Evolutionary conservation across 441 rosid genomes (phyloP).

Genomic region (Hypseocharis bilobata): DNA sequence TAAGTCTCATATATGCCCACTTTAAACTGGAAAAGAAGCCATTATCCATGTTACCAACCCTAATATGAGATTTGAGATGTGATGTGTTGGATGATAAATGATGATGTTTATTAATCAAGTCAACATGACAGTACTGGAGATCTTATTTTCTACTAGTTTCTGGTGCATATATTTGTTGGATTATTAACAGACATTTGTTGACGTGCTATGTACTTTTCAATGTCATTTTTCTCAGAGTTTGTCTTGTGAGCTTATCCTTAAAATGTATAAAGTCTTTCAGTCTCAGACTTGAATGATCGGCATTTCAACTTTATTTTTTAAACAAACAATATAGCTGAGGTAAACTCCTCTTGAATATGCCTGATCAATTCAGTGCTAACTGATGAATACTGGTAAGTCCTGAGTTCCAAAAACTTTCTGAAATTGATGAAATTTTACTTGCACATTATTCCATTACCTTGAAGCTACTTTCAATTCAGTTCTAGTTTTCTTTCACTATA

Average conservation of each 20-base stretch:
- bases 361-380: background rate
- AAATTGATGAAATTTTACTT: too few relatives aligned
- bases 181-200: background rate
- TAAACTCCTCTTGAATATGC: background rate
- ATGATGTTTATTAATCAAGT: background rate
- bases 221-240: background rate
- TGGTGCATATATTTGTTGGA: too few relatives aligned
- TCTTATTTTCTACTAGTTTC: background rate
- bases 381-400: background rate
- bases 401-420: background rate
- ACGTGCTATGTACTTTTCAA: too few relatives aligned
- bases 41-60: background rate
- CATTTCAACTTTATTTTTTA: background rate
- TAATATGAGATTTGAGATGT: background rate
- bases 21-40: background rate
- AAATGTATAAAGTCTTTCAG: background rate
- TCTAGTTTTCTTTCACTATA: background rate
- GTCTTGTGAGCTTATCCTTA: background rate
- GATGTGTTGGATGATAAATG: background rate
- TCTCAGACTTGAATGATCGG: background rate
- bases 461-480: too few relatives aligned
- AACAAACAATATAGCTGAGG: too few relatives aligned
- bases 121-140: background rate
- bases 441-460: background rate
- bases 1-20: background rate